Evolutionary conservation across 139 green algal genomes (phyloP).

Genomic region (Desmodesmus armatus): DNA sequence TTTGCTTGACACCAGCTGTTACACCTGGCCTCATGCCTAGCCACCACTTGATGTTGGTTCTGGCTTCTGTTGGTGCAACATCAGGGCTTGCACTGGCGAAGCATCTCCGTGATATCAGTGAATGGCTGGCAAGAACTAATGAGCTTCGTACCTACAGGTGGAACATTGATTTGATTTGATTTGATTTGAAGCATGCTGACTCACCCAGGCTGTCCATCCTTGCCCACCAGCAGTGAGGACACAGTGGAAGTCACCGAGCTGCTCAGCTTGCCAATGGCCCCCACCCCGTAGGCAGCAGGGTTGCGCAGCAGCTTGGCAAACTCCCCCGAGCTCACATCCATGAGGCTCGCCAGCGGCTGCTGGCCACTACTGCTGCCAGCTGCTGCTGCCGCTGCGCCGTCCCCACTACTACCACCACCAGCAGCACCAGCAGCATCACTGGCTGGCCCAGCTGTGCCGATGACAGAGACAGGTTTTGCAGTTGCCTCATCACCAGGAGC

Average conservation of each 20-base stretch:
- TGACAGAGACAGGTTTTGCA: background rate
- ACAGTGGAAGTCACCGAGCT: constrained; percentile 28
- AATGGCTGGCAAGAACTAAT: background rate
- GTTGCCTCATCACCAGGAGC: background rate
- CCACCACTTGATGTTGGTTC: background rate
- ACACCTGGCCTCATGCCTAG: background rate
- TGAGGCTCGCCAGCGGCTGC: constrained; percentile 10
- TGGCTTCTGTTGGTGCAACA: background rate
- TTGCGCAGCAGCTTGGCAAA: constrained; percentile 17
- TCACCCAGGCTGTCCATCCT: constrained; percentile 16
- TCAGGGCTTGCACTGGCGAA: background rate
- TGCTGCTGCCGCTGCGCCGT: constrained; percentile 2
- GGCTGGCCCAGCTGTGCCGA: background rate
- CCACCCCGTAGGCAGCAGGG: constrained; percentile 24
- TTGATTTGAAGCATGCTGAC: too few relatives aligned
- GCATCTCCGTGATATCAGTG: background rate
- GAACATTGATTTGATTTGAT: too few relatives aligned
- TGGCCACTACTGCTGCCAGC: constrained; percentile 31
- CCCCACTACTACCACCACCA: background rate
- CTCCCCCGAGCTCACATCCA: background rate
- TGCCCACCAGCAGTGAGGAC: background rate
- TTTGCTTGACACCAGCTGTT: too few relatives aligned
- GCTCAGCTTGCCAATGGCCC: constrained; percentile 25
- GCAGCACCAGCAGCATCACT: background rate
- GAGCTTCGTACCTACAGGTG: background rate